A percentile compares a stretch with the other conserved stretches of the same genome.
phyloP scores from a whole-genome alignment of 75 land plant genomes.

The Picea glauca region DNA sequence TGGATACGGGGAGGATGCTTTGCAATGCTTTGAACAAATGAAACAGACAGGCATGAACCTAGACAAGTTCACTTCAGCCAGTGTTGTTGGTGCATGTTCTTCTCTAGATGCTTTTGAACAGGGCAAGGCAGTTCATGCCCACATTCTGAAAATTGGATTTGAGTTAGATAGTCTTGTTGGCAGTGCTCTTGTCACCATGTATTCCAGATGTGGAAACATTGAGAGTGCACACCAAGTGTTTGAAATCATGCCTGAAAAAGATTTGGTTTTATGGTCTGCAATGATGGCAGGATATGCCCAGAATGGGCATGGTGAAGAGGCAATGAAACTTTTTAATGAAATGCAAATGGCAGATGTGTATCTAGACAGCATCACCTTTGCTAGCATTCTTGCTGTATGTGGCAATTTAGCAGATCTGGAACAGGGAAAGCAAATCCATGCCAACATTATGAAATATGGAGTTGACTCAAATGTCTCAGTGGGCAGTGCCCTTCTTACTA shows the following conservation, averaged over 20 bases:
- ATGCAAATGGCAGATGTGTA: constrained; percentile 9
- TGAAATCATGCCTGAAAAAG: background rate
- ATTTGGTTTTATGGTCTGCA: constrained; percentile 18
- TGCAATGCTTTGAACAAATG: constrained; percentile 22
- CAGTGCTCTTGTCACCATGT: constrained; percentile 33
- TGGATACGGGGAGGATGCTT: constrained; percentile 48
- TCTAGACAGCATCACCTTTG: constrained; percentile 15
- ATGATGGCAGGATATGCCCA: constrained; percentile 18
- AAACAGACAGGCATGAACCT: constrained; percentile 6
- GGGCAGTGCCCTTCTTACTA: constrained; percentile 15
- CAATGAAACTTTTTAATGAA: constrained; percentile 17
- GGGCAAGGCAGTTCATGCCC: constrained; percentile 23
- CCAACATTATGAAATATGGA: background rate
- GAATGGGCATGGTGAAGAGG: constrained; percentile 12
- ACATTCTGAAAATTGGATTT: constrained; percentile 10
- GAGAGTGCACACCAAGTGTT: constrained; percentile 16
- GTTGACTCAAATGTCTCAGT: constrained; percentile 13
- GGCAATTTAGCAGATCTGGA: constrained; percentile 13
- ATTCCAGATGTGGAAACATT: constrained; percentile 22
- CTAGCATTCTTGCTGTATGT: constrained; percentile 17
- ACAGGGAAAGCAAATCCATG: constrained; percentile 17
- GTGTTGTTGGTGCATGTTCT: constrained; percentile 24
- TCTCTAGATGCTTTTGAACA: constrained; percentile 2
- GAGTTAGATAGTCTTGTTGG: constrained; percentile 9
- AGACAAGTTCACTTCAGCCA: constrained; percentile 13